Evolutionary conservation across 371 early-diverging fungal species (phyloP).

Genomic region (Mortierella sp.): DNA sequence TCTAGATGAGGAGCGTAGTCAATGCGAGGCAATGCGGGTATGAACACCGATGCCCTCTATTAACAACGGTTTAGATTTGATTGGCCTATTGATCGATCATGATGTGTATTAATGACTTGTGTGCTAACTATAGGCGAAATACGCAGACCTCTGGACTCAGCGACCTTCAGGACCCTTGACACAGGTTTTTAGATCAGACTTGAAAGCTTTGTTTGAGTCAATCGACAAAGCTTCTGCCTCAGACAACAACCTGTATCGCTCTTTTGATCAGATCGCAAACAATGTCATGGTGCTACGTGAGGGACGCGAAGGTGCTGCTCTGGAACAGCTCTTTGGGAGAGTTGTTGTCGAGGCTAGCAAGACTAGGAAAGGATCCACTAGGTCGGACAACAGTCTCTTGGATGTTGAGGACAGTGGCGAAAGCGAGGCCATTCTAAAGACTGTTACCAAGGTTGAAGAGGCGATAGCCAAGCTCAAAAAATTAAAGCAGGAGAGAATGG

Average conservation of each 20-base stretch:
- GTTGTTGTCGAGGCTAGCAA: slow-evolving; percentile 59
- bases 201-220: slow-evolving; percentile 81
- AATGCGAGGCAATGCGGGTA: slow-evolving; percentile 83
- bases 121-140: slow-evolving; percentile 64
- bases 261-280: slow-evolving; percentile 66
- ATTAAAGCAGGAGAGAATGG: slow-evolving; percentile 83
- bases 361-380: slow-evolving; percentile 37
- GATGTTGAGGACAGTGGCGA: slow-evolving; percentile 72
- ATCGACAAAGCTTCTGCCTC: slow-evolving; percentile 84
- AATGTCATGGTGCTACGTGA: slow-evolving; percentile 70
- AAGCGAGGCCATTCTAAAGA: slow-evolving; percentile 58
- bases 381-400: slow-evolving; percentile 62
- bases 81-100: neutral
- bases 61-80: neutral
- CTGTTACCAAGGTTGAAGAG: slow-evolving; percentile 76
- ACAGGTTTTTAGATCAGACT: slow-evolving; percentile 79
- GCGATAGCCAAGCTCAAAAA: slow-evolving; percentile 80
- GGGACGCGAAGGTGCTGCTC: slow-evolving; percentile 68
- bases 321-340: slow-evolving; percentile 76
- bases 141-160: slow-evolving; percentile 87
- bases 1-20: slow-evolving; percentile 89
- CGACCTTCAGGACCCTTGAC: slow-evolving; percentile 84
- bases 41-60: slow-evolving; percentile 19
- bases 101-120: neutral
- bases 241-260: slow-evolving; percentile 73